These are phyloP conservation scores for Acidiella bohemica DNA, from an alignment of 495 filamentous ascomycete species.

Conservation along the genomic window DNA sequence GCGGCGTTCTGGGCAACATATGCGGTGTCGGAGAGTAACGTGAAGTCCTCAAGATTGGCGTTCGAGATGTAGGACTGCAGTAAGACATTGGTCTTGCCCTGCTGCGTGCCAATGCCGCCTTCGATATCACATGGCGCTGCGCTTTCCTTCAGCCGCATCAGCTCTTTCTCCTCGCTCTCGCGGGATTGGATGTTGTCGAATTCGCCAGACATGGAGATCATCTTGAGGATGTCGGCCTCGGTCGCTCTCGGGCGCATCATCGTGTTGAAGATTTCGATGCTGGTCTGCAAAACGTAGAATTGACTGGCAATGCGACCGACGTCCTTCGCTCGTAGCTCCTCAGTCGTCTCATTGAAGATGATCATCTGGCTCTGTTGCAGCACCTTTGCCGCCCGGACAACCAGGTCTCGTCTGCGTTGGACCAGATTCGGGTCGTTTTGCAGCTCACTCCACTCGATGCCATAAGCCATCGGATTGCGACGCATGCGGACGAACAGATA, in stretches of 20 bases:
- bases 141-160: slow-evolving; percentile 51
- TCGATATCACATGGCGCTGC: slow-evolving; percentile 58
- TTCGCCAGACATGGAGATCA: slow-evolving; percentile 93
- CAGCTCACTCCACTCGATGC: slow-evolving; percentile 90
- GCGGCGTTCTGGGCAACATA: slow-evolving; percentile 95
- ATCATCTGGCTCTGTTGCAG: slow-evolving; percentile 95
- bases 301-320: slow-evolving; percentile 94
- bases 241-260: slow-evolving; percentile 70
- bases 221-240: slow-evolving; percentile 80
- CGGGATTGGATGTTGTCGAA: slow-evolving; percentile 92
- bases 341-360: slow-evolving; percentile 86
- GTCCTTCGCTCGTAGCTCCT: slow-evolving; percentile 83
- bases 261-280: slow-evolving; percentile 87
- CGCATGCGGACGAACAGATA: slow-evolving; percentile 96
- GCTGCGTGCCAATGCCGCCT: slow-evolving; percentile 60
- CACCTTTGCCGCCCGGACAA: slow-evolving; percentile 72
- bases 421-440: slow-evolving; percentile 75
- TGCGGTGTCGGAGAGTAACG: slow-evolving; percentile 74
- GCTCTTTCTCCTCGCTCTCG: slow-evolving; percentile 72
- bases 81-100: slow-evolving; percentile 89
- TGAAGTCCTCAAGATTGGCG: slow-evolving; percentile 79
- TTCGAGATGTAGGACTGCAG: slow-evolving; percentile 91
- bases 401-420: slow-evolving; percentile 63
- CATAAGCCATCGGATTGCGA: slow-evolving; percentile 78
- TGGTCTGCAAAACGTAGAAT: slow-evolving; percentile 85